Base-by-base conservation (phyloP, 441 rosid species). In the Adansonia gregorii region DNA sequence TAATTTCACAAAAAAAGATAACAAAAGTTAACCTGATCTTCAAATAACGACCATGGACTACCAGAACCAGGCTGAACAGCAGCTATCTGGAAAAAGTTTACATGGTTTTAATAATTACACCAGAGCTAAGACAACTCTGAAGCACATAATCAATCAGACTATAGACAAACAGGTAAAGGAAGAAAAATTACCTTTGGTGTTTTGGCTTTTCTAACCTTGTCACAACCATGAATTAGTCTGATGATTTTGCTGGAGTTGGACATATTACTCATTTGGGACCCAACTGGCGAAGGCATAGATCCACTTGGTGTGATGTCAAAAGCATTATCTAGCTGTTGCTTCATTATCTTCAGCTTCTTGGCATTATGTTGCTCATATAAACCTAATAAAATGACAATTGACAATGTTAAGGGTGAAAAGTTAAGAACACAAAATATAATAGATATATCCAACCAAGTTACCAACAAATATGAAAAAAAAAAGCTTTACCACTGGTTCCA, bases 211-310 rank as follows among this genome's bases (percentile, higher is more conserved):
- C 92, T 92, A 82, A 88, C 88, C 83, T 88, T 87, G 70, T 92
- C 98, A 77, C 86, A 89, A 65, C 93, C 91, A 78, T 86, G 90
- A 81, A 87, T 83, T 77, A 89, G 76, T 86, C 91, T 93, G 80
- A 91, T 90, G 46, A 87, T 81, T 83, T 90, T 94, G 78, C 88
- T 89, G 68, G 95, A 88, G 90, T 86, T 88, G 80, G 98, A 89
- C 98, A 97, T 90, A 82, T 94, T 93, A 88, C 98, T 93, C 95
- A 93, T 89, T 81, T 96, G 98, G 75, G 99, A 97, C 82, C 93
- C 92, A 17, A 84, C 95, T 11, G 97, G 98, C 78, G 96, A 94
- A 80, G 95, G 94, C 74, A 90, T 72, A 15, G 93, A 88, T 61
- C 96, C 97, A 65, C 81, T 79, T 75, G 82, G 81, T 77, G 87